A percentile compares a stretch with the other conserved stretches of the same genome.
Conservation (phyloP, 371 early-diverging fungal species). For the Batrachochytrium dendrobatidis region DNA sequence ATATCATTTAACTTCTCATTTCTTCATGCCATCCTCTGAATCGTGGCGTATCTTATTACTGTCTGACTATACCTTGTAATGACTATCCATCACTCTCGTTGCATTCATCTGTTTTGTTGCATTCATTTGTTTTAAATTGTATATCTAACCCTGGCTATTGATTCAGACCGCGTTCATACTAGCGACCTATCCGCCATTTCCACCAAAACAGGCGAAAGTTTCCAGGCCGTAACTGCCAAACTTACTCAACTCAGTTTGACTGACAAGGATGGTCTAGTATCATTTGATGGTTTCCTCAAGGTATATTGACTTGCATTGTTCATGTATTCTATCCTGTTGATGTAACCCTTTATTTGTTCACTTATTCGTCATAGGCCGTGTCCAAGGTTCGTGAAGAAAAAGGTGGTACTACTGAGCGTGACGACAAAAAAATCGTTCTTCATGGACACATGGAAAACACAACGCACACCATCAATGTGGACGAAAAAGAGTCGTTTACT, state of each 20-base stretch:
- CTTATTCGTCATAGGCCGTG: slow-evolving; percentile 18
- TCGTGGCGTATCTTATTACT: too few relatives aligned
- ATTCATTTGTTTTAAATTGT: not conserved
- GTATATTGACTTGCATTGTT: too few relatives aligned
- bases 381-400: slow-evolving; percentile 33
- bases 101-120: too few relatives aligned
- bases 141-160: not conserved
- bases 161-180: slow-evolving; percentile 26
- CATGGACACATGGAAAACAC: slow-evolving; percentile 73
- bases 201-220: slow-evolving; percentile 37
- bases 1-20: not conserved
- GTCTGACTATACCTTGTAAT: too few relatives aligned
- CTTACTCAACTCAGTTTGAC: slow-evolving; percentile 23
- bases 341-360: too few relatives aligned
- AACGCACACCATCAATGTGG: slow-evolving; percentile 94
- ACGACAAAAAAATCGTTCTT: slow-evolving; percentile 73
- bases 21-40: not conserved
- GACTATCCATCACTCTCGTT: too few relatives aligned
- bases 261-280: slow-evolving; percentile 23
- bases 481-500: slow-evolving; percentile 90
- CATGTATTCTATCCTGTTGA: too few relatives aligned
- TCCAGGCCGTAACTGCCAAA: slow-evolving; percentile 31
- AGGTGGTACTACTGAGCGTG: slow-evolving; percentile 14
- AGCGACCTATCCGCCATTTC: slow-evolving; percentile 34
- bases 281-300: slow-evolving; percentile 37